These are phyloP conservation scores for Adansonia gregorii DNA, from an alignment of 441 rosid species.

Conservation along the genomic window DNA sequence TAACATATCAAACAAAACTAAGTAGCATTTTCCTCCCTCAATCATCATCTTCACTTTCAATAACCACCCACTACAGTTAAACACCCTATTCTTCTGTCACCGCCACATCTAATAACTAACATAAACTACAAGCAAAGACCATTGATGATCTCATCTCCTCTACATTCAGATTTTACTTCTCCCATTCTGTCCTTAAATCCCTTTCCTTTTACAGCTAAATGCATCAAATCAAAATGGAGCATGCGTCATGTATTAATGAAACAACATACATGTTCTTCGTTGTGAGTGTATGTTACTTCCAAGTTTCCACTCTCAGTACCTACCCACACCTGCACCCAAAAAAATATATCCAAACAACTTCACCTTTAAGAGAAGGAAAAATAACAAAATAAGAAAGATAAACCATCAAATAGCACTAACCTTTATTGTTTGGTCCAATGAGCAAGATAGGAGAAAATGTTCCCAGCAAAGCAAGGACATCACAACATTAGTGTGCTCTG, in stretches of 20 bases:
- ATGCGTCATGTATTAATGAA: conserved; percentile 18
- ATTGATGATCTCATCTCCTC: not conserved
- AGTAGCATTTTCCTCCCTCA: not conserved
- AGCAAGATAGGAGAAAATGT: conserved; percentile 94
- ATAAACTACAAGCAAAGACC: conserved; percentile 1
- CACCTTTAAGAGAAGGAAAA: not conserved
- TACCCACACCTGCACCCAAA: conserved; percentile 79
- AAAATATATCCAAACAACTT: conserved; percentile 2
- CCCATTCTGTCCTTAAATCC: conserved; percentile 6
- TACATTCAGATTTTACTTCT: conserved; percentile 18
- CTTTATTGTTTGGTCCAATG: conserved; percentile 93
- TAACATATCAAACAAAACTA: not conserved
- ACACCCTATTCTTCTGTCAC: not conserved
- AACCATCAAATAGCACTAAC: conserved; percentile 39
- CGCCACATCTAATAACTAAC: not conserved
- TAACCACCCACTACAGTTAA: not conserved
- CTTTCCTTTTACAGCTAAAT: not conserved
- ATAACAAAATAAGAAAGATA: not conserved
- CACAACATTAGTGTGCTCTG: conserved; percentile 80
- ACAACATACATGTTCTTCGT: conserved; percentile 71
- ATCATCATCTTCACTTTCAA: not conserved
- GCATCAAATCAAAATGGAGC: not conserved
- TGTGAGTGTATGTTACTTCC: conserved; percentile 52
- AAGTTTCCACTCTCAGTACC: conserved; percentile 89
- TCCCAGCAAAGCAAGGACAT: conserved; percentile 99